Percentiles rank a stretch among this genome's conserved stretches.
These are phyloP conservation scores for Sclerotinia sclerotiorum DNA, from an alignment of 2,329 filamentous ascomycete species.

Conservation along the genomic window DNA sequence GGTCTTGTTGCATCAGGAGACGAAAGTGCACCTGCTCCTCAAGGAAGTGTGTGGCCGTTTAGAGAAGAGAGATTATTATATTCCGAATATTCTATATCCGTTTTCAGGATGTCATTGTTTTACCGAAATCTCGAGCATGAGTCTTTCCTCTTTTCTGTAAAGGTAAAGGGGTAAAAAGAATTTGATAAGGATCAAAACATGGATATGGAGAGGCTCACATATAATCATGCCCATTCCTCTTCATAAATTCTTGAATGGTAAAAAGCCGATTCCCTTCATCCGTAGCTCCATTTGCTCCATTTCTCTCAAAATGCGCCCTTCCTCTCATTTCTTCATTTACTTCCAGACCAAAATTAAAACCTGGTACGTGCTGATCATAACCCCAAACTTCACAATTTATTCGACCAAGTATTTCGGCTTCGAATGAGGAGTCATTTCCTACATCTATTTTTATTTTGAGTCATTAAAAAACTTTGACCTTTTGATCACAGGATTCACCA, in stretches of 20 bases:
- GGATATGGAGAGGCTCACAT: constrained; percentile 25
- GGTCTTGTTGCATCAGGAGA: constrained; percentile 23
- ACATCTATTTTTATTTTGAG: neutral
- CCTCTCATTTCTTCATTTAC: constrained; percentile 31
- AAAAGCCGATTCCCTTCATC: constrained; percentile 35
- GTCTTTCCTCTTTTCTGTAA: neutral
- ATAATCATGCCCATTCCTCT: constrained; percentile 43
- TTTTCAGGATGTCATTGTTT: constrained; percentile 44
- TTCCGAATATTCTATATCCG: constrained; percentile 44
- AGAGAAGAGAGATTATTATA: constrained; percentile 41
- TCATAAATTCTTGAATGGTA: constrained; percentile 43
- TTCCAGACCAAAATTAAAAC: constrained; percentile 38
- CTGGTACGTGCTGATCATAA: constrained; percentile 42
- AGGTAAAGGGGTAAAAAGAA: neutral
- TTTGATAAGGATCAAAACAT: neutral
- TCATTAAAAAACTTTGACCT: neutral
- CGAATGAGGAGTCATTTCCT: constrained; percentile 28
- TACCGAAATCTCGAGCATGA: neutral
- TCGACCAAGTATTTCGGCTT: constrained; percentile 44
- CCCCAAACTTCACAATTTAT: constrained; percentile 44
- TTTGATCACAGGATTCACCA: neutral
- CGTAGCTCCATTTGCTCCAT: constrained; percentile 39
- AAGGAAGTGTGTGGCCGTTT: constrained; percentile 22
- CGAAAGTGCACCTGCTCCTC: constrained; percentile 7
- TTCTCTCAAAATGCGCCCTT: constrained; percentile 41